These are phyloP conservation scores for Puccinia hordei DNA, from an alignment of 1,284 basidiomycete genomes.

Conservation along the genomic window DNA sequence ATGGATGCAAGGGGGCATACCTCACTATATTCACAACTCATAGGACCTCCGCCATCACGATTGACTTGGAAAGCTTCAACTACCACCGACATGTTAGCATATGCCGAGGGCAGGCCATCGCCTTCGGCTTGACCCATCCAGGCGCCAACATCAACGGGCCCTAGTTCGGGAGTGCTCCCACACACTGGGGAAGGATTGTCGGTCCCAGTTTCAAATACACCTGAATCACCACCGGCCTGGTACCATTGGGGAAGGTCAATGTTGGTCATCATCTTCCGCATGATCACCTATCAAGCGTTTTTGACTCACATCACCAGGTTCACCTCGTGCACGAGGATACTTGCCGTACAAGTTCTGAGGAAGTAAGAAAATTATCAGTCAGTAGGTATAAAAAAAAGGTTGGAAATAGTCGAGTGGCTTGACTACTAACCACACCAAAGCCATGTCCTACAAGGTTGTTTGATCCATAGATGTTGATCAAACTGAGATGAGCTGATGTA, in stretches of 20 bases:
- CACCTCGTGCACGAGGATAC: conserved; percentile 19
- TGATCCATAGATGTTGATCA: conserved; percentile 40
- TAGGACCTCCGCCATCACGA: conserved; percentile 41
- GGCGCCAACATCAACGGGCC: conserved; percentile 13
- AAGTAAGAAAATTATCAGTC: neutral
- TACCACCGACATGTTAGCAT: conserved; percentile 43
- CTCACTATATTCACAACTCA: conserved; percentile 44
- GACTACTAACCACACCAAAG: conserved; percentile 39
- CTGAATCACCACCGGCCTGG: conserved; percentile 45
- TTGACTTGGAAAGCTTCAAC: conserved; percentile 44
- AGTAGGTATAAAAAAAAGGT: neutral
- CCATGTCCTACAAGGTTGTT: conserved; percentile 41
- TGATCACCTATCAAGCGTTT: neutral
- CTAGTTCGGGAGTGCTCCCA: conserved; percentile 40
- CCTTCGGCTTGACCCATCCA: conserved; percentile 49
- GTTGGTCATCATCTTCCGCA: neutral
- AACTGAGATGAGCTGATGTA: conserved; percentile 21
- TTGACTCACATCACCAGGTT: conserved; percentile 33
- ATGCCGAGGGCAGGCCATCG: conserved; percentile 30
- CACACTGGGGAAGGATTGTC: conserved; percentile 31
- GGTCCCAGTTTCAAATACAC: conserved; percentile 45
- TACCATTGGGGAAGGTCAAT: neutral
- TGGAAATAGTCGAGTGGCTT: too few species aligned
- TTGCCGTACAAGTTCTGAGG: conserved; percentile 38
- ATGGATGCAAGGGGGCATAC: neutral